A percentile compares a stretch with the other conserved stretches of the same genome.
Evolutionary conservation across 2,329 filamentous ascomycete species (phyloP).

Genomic region (Septoria linicola): DNA sequence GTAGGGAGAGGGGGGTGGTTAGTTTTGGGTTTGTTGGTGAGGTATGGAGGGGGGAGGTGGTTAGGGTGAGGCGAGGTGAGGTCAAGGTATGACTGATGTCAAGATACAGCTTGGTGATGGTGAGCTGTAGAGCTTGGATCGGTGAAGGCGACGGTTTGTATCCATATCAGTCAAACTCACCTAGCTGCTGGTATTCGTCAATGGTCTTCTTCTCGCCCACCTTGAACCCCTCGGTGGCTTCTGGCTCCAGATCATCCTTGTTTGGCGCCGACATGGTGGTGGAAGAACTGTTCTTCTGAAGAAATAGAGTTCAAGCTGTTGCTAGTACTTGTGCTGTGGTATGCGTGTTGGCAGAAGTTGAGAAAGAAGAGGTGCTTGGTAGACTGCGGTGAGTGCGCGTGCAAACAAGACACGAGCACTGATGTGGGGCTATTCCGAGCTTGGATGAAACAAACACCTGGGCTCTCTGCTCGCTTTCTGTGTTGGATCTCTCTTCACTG

Average conservation of each 20-base stretch:
- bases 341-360: neutral
- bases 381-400: neutral
- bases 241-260: slow-evolving; percentile 79
- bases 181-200: slow-evolving; percentile 90
- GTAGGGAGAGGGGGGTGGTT: too few species aligned
- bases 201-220: slow-evolving; percentile 98
- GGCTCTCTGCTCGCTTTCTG: neutral
- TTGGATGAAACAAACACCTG: slow-evolving; percentile 3
- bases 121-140: neutral
- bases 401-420: neutral
- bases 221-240: slow-evolving; percentile 95
- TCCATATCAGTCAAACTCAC: too few species aligned
- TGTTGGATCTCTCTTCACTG: too few species aligned
- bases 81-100: neutral
- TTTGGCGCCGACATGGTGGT: slow-evolving; percentile 40
- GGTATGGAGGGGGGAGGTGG: neutral
- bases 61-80: neutral
- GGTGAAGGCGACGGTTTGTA: too few species aligned
- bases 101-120: too few species aligned
- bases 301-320: neutral
- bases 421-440: neutral
- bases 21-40: slow-evolving; percentile 10
- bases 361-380: neutral
- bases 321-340: neutral
- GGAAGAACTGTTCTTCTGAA: neutral